Evolutionary conservation across 306 rosid species (phyloP).

Genomic region (Citrullus colocynthis): DNA sequence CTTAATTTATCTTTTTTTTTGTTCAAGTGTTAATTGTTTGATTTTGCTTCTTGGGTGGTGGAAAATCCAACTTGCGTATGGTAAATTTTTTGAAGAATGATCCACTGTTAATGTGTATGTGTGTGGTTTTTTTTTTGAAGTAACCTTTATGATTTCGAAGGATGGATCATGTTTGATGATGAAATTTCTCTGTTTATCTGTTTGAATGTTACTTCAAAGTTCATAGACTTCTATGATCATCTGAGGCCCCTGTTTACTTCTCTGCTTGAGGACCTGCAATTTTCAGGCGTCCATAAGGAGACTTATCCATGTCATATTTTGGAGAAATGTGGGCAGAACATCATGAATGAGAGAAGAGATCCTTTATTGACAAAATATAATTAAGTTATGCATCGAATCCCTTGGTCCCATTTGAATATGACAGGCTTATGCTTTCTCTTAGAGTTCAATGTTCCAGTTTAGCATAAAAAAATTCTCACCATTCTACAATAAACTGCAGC

Average conservation of each 20-base stretch:
- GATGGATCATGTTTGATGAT: not conserved
- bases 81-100: not conserved
- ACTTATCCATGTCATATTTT: not conserved
- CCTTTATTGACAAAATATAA: not conserved
- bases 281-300: not conserved
- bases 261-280: not conserved
- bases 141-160: not conserved
- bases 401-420: not conserved
- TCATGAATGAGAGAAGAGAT: not conserved
- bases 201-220: not conserved
- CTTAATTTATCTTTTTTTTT: not conserved
- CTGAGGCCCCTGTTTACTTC: not conserved
- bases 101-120: not conserved
- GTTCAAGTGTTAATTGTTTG: not conserved
- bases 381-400: not conserved
- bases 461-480: not conserved
- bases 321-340: not conserved
- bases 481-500: not conserved
- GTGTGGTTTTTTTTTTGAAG: not conserved
- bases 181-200: not conserved
- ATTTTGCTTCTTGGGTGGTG: not conserved
- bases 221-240: not conserved
- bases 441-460: not conserved
- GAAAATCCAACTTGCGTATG: not conserved
- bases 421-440: not conserved